Percentiles rank a stretch among this genome's conserved stretches.
phyloP scores from a whole-genome alignment of 2,329 filamentous ascomycete genomes.

The Ceratocystis diversiconidia region DNA sequence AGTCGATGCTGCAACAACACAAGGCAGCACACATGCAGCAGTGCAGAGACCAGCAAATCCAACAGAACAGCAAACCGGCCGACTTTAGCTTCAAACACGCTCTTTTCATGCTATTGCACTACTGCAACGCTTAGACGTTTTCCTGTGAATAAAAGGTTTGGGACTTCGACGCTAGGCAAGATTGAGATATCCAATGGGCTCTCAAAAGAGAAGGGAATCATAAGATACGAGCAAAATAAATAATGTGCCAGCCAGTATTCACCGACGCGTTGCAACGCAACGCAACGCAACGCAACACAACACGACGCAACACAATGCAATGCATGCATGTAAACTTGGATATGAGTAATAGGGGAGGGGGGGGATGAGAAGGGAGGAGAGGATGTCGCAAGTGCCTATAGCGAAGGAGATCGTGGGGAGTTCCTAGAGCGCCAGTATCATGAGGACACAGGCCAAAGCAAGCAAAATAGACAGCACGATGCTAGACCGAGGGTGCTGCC shows the following conservation, averaged over 20 bases:
- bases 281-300: too few species aligned
- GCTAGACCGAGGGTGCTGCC: too few species aligned
- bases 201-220: not conserved
- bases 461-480: too few species aligned
- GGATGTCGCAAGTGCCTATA: too few species aligned
- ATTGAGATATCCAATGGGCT: not conserved
- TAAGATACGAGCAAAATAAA: conserved; percentile 2
- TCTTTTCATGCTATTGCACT: conserved; percentile 6
- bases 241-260: not conserved
- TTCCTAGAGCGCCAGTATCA: too few species aligned
- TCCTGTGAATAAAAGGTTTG: not conserved
- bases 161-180: not conserved
- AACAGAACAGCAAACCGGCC: not conserved
- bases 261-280: too few species aligned
- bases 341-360: too few species aligned
- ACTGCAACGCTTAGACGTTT: conserved; percentile 3
- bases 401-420: too few species aligned
- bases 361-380: too few species aligned
- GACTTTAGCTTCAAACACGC: not conserved
- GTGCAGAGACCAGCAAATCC: not conserved
- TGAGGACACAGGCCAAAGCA: too few species aligned
- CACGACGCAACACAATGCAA: too few species aligned
- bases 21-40: not conserved
- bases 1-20: not conserved
- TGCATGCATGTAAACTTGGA: too few species aligned